Base-by-base conservation (phyloP, 2,329 filamentous ascomycete genomes). In the Neonectria coccinea region DNA sequence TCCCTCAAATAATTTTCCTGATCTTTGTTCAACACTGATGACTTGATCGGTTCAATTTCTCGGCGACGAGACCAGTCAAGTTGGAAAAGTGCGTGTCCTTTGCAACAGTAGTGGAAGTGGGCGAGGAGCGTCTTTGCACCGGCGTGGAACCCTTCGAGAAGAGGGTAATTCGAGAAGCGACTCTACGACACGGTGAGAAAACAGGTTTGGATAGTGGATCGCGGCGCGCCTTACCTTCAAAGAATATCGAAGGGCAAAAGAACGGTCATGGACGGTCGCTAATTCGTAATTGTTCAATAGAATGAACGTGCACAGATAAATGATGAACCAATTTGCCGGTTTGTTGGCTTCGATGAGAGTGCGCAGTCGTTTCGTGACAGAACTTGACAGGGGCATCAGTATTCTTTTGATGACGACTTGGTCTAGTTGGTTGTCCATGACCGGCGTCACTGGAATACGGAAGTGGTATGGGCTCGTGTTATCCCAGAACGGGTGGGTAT, bases 91-190 rank as follows among this genome's bases (percentile, higher is more conserved):
- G n/a, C 18, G 1, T 54, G 18, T 18, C 45, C 45, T 29, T 53
- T 60, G 50, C 42, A 47, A 27, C 20, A 54, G 20, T 60, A 48
- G 6, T 45, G 41, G 42, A 54, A 60, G 29, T 60, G 51, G 0
- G 41, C 44, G 5, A 60, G 57, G 20, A 60, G 11, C 0, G 41
- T 41, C 4, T 33, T 47, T 12, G 42, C 41, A 5, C 57, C 57
- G 14, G 27, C 22, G 3, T 55, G 50, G 10, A 54, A 53, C 2
- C 18, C 27, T 4, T 25, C 1, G 1, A 60, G 33, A 11, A 53
- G 31, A 11, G 8, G 6, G 5, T 39, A 3, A 31, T 60, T 53
- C 3, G 39, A 47, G 42, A 48, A 60, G 9, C 2, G 42, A 14
- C 31, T 54, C 57, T 41, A n/a, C 5, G 6, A 5, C 2, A 16